Evolutionary conservation across 768 basidiomycete genomes (phyloP), one percentile per base, ranked within the genome.

Genomic region (Podaxis mareebaensis): DNA sequence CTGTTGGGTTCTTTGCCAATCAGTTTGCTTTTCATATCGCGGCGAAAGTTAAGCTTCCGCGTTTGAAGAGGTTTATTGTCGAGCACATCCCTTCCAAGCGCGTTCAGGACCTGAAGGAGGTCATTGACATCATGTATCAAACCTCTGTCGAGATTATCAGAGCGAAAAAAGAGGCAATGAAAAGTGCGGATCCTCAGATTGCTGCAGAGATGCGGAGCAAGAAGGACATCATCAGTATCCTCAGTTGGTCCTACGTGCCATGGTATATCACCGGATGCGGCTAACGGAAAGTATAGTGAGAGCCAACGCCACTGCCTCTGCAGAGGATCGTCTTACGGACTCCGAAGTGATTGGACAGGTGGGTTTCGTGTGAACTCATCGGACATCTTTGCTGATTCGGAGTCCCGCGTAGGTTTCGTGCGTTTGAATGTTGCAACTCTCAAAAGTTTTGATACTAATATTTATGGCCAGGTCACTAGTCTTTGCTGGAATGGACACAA

Each of bases 211-310:
- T 77, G 53, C 75, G 70, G 7, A 71, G 71, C 56, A 77, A 76
- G 26, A 78, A 76, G 57, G 81, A 82, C 65, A 73, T 83, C 39
- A 74, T 81, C 66, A 81, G 78, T 61, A 70, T 79, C 28, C 67
- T 81, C 36, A 63, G 80, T 83, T 65, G 36, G 75, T 59, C 26
- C 24, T 44, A 59, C 39, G 30, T 26, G 12, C 28, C 33, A 33
- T 33, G 2, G 33, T 33, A 10, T 40, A 20, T 12, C 22, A 28
- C 49, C 17, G 20, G 44, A n/a, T 4, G 44, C 7, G 6, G 44
- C 44, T 46, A 20, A 46, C 44, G 15, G 7, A 20, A n/a, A 20
- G 7, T 17, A 46, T 46, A 82, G 80, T 81, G 63, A 73, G 72
- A 61, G 77, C 72, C 1, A 81, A 80, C 61, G 67, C 73, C 33